A percentile compares a stretch with the other conserved stretches of the same genome.
Conservation (phyloP, 306 rosid genomes). For the Biancaea sappan region DNA sequence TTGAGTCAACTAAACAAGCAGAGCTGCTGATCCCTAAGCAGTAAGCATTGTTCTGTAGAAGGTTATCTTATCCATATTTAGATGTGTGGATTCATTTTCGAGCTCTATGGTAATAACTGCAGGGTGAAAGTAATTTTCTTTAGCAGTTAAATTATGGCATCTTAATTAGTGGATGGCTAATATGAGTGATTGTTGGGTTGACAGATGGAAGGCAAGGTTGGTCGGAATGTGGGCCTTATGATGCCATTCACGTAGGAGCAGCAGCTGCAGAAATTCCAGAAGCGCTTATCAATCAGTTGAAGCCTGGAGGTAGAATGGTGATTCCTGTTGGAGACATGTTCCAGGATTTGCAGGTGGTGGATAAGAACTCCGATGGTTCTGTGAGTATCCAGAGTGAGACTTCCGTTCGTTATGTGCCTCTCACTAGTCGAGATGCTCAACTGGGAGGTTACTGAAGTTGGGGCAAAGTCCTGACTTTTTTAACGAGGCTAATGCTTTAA, state of each 20-base stretch:
- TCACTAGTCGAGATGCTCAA: conserved; percentile 86
- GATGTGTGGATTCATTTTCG: conserved; percentile 16
- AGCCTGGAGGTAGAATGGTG: conserved; percentile 95
- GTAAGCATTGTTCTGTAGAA: conserved; percentile 9
- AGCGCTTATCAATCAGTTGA: conserved; percentile 81
- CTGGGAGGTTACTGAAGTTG: conserved; percentile 48
- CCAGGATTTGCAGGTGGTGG: conserved; percentile 89
- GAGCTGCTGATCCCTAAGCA: conserved; percentile 20
- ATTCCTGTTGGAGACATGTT: conserved; percentile 83
- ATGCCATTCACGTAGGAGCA: conserved; percentile 97
- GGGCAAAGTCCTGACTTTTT: neutral
- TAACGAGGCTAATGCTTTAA: conserved; percentile 7
- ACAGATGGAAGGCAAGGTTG: conserved; percentile 95
- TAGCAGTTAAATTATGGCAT: conserved; percentile 18
- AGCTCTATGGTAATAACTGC: neutral
- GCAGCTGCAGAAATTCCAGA: conserved; percentile 90
- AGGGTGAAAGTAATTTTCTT: neutral
- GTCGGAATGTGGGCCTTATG: conserved; percentile 83
- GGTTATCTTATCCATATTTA: neutral
- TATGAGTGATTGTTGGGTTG: conserved; percentile 13
- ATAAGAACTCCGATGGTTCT: conserved; percentile 80
- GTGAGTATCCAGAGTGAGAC: conserved; percentile 61
- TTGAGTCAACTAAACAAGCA: conserved; percentile 6
- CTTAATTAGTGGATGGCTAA: conserved; percentile 9
- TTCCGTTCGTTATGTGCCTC: conserved; percentile 89